Base-by-base conservation (phyloP, 2,329 filamentous ascomycete species). In the Penicillium sp. region DNA sequence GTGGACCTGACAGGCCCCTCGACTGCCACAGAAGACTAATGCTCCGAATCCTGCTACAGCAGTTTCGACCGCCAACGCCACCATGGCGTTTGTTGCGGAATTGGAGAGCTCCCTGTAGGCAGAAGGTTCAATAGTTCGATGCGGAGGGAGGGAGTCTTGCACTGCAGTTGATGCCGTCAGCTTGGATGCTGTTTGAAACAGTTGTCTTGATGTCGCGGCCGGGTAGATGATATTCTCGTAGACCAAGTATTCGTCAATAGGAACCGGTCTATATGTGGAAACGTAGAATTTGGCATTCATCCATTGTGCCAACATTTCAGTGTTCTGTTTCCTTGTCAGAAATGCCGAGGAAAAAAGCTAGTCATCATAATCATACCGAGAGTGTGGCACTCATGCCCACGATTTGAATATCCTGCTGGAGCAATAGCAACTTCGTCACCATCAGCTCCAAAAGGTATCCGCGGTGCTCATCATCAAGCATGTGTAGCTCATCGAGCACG, bases 341-440 rank as follows among this genome's bases (percentile, higher is more conserved):
- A 17, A 7, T 3, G 15, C 20, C 18, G 10, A 8, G 17, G 29
- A 20, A 3, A n/a, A 46, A 10, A 21, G 46, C 21, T 3, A 17
- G 36, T 7, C 9, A 4, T 21, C 80, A 62, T 73, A 9, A 4
- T 21, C 80, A 62, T 73, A 89, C 87, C 48, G 86, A 85, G 40
- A 92, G 75, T 0, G 89, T 91, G 4, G 89, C 89, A 62, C 89
- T 91, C 89, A 92, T 91, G 59, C 87, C 88, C 51, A 91, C 75
- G 17, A 91, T 84, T 64, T 91, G 88, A 15, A 89, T 78, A 20
- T 78, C 72, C 51, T 89, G 83, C 21, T 83, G 85, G 18, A 91
- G 71, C 50, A 84, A 81, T n/a, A 90, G 72, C 24, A 91, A 65
- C 64, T 91, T 91, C 3, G 87, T 88, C 4, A 86, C 84, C 71